Evolutionary conservation across 2,329 filamentous ascomycete genomes (phyloP).

Genomic region (Aspergillus novofumigatus): DNA sequence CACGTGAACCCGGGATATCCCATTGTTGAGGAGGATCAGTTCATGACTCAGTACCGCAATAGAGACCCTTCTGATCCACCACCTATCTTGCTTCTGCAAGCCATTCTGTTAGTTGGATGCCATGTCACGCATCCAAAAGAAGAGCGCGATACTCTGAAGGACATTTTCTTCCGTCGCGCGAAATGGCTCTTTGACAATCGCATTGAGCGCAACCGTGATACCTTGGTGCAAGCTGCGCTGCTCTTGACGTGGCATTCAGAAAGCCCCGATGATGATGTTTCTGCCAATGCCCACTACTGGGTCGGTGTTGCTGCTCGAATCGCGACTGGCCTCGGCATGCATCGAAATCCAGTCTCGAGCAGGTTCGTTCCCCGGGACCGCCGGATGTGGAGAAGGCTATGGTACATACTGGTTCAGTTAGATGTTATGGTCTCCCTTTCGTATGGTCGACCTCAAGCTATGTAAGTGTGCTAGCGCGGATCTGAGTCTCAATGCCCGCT

Average conservation of each 20-base stretch:
- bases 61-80: slow-evolving; percentile 44
- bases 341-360: slow-evolving; percentile 40
- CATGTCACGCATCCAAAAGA: slow-evolving; percentile 44
- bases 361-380: slow-evolving; percentile 39
- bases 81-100: slow-evolving; percentile 48
- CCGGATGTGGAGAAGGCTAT: slow-evolving; percentile 42
- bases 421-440: slow-evolving; percentile 43
- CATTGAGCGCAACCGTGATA: slow-evolving; percentile 51
- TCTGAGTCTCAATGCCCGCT: neutral
- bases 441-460: slow-evolving; percentile 51
- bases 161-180: slow-evolving; percentile 49
- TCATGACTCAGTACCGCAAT: slow-evolving; percentile 49
- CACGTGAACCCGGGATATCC: slow-evolving; percentile 51
- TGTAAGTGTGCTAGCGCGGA: slow-evolving; percentile 29
- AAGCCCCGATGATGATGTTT: slow-evolving; percentile 50
- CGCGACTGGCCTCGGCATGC: slow-evolving; percentile 54
- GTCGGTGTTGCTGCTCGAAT: slow-evolving; percentile 51
- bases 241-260: slow-evolving; percentile 56
- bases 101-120: slow-evolving; percentile 49
- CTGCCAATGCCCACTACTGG: slow-evolving; percentile 53
- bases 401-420: slow-evolving; percentile 43
- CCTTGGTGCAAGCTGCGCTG: slow-evolving; percentile 52
- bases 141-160: slow-evolving; percentile 44
- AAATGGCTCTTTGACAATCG: slow-evolving; percentile 53
- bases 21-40: slow-evolving; percentile 49